phyloP scores from a whole-genome alignment of 1,139 yeast species.

The Kurtzmaniella quercitrusa region DNA sequence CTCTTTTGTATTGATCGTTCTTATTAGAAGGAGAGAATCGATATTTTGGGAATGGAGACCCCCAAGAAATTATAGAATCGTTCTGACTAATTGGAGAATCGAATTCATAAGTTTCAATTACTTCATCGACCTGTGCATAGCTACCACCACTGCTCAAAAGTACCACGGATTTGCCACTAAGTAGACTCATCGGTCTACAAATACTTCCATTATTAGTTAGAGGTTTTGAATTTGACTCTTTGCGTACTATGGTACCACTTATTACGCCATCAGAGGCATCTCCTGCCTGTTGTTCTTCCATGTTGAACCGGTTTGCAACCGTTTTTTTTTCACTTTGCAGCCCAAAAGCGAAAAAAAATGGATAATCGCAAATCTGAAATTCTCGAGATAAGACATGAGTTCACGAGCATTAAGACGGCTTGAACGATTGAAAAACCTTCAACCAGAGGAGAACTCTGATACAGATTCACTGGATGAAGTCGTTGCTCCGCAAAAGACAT shows the following conservation, averaged over 20 bases:
- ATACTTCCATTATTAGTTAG: neutral
- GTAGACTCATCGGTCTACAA: neutral
- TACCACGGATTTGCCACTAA: neutral
- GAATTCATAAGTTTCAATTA: neutral
- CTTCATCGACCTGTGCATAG: neutral
- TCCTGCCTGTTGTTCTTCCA: neutral
- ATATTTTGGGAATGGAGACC: constrained; percentile 20
- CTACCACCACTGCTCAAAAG: neutral
- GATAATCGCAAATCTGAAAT: neutral
- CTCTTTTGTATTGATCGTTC: constrained; percentile 16
- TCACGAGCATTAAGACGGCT: constrained; percentile 60
- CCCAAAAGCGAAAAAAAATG: neutral
- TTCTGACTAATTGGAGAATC: neutral
- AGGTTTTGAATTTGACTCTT: no score
- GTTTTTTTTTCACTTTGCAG: neutral
- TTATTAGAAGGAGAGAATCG: constrained; percentile 16
- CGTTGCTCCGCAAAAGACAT: constrained; percentile 17
- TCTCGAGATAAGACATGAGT: constrained; percentile 44
- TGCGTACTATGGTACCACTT: no score
- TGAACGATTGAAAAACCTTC: constrained; percentile 19
- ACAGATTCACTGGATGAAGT: constrained; percentile 13
- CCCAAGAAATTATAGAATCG: constrained; percentile 3
- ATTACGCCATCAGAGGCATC: neutral
- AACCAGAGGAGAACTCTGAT: constrained; percentile 9
- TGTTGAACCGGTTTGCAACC: constrained; percentile 1